Evolutionary conservation across 371 early-diverging fungal species (phyloP), one percentile per base, ranked within the genome.

Genomic region (Chytridium lagenaria): DNA sequence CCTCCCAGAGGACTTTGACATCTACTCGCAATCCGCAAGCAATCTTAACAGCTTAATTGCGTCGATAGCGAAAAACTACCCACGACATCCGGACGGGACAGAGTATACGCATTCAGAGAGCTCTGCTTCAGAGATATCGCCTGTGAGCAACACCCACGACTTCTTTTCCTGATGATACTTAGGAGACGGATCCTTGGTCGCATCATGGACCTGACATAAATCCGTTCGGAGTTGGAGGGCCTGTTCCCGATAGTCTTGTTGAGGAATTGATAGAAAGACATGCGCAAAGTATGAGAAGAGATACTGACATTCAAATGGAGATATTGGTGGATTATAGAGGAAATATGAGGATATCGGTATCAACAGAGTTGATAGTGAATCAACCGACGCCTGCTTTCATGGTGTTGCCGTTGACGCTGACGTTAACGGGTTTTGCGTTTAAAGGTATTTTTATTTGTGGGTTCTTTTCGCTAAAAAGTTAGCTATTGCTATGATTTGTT

Each of bases 341-440:
- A 1, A 90, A 94, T 77, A 90, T 94, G 90, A 84, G 89, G 19
- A 83, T 95, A 82, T 89, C 92, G n/a, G 79, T 98, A 12, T 75
- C 88, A 55, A 95, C 95, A 0, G 94, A 94, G 78, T 78, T 98
- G 67, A 88, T 93, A 50, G 90, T 98, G 78, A 95, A 96, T 79
- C 95, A 96, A 72, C 96, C 96, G 1, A 93, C 94, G 10, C 88
- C 93, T 72, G 90, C 90, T 69, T 96, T 98, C 78, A 90, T 95
- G 88, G 90, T 93, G 2, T 81, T 98, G 26, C 98, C 98, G 0
- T 90, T 98, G 44, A 86, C 91, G 10, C 78, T 96, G 50, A 87
- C 89, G 19, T 88, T 97, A 34, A 91, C 92, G 0, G 91, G 93
- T 7, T 89, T 96, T 36, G 88, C 91, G 65, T 94, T 98, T 79